Evolutionary conservation across 2,329 filamentous ascomycete genomes (phyloP), one percentile per base, ranked within the genome.

Genomic region (Phialophora tarda): DNA sequence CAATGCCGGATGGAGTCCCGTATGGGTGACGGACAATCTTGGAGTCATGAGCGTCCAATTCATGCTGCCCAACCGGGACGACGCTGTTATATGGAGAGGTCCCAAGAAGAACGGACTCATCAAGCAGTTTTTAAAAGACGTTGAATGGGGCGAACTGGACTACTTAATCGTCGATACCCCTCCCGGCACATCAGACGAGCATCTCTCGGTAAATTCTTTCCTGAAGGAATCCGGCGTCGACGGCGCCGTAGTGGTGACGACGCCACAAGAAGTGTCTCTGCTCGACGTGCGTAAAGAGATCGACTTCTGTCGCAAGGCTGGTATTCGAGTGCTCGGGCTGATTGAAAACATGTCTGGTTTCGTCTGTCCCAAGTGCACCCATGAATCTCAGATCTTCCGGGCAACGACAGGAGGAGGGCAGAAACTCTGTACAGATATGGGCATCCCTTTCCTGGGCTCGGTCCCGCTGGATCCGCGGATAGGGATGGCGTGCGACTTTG

Each of bases 261-360:
- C 95, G 5, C 95, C 95, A 1, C 95, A 99, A 77, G 96, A 99
- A 79, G 92, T 98, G 21, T 87, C 90, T 1, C 82, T 99, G 62
- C 83, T 99, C 53, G 95, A 99, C 76, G 95, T 99, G 12, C 84
- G 95, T 72, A 98, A 97, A 80, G 95, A 99, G 79, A 94, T 99
- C 65, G 94, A 99, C 75, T 99, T 99, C 76, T 99, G 96, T 79
- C 85, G 89, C 65, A 99, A 99, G 80, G 95, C 95, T 0, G 92
- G 91, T 3, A 98, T 99, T 72, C 86, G 84, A 56, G 87, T 99
- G 6, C 78, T 99, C 3, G 95, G 95, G 0, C 83, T 99, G 48
- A 95, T 97, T 17, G 95, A 99, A 82, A 99, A 99, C 76, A 99
- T 99, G 95, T 92, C 89, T 65, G 92, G 93, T 3, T 99, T 98